Percentiles rank a stretch among this genome's conserved stretches.
These are phyloP conservation scores for Puccinia novopanici DNA, from an alignment of 1,284 basidiomycete species.

Conservation along the genomic window DNA sequence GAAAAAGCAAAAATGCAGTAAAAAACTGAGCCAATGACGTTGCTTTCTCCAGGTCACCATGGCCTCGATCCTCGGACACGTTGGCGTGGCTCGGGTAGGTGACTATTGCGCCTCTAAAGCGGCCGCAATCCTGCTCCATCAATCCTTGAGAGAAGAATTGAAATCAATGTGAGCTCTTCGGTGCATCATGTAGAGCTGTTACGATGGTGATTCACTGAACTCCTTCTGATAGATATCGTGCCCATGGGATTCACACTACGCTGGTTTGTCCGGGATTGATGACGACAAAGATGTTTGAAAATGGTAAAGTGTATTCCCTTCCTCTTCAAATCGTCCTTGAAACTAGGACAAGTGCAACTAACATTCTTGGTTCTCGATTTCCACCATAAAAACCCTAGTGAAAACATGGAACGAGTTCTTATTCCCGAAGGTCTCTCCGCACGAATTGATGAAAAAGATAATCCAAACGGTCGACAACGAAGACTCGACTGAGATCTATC, in stretches of 20 bases:
- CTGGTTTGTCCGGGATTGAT: conserved; percentile 76
- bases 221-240: conserved; percentile 70
- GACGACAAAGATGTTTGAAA: conserved; percentile 72
- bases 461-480: conserved; percentile 75
- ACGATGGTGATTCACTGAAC: not conserved
- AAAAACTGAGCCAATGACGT: not conserved
- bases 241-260: conserved; percentile 75
- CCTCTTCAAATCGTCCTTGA: not conserved
- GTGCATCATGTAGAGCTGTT: no score
- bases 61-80: conserved; percentile 52
- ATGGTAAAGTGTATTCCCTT: not conserved
- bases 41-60: conserved; percentile 68
- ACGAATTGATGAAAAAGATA: conserved; percentile 75
- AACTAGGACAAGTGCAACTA: no score
- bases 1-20: not conserved
- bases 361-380: no score
- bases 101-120: conserved; percentile 89
- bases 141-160: conserved; percentile 79
- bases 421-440: conserved; percentile 71
- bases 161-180: conserved; percentile 6
- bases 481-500: conserved; percentile 69
- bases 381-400: conserved; percentile 58
- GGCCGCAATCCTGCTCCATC: conserved; percentile 73
- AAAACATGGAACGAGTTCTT: conserved; percentile 63
- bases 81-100: conserved; percentile 62